Evolutionary conservation across 1,284 basidiomycete genomes (phyloP).

Genomic region (Cutaneotrichosporon cutaneum): DNA sequence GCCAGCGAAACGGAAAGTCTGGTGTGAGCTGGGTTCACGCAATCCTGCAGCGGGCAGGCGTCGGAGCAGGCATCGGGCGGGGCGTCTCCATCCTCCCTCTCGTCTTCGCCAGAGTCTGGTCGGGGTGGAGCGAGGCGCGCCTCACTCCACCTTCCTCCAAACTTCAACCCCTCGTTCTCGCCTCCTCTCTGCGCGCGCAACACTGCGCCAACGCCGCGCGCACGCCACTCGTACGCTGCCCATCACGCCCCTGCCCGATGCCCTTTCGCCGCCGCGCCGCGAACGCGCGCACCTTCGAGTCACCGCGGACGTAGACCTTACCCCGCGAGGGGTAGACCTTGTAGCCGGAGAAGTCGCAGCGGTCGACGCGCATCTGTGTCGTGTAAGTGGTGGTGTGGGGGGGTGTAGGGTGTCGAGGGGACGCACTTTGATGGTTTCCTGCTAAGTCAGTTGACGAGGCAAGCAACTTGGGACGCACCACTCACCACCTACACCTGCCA

Average conservation of each 20-base stretch:
- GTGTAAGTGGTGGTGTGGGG: slow-evolving; percentile 9
- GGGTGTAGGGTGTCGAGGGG: background rate
- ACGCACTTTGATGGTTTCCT: slow-evolving; percentile 12
- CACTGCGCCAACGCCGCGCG: too few relatives aligned
- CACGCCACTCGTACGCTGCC: background rate
- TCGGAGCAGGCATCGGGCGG: background rate
- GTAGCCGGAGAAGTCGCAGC: slow-evolving; percentile 93
- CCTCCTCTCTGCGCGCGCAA: background rate
- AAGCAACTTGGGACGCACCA: slow-evolving; percentile 3
- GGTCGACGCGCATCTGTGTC: slow-evolving; percentile 80
- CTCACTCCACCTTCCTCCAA: background rate
- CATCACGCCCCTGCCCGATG: background rate
- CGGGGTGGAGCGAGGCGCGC: background rate
- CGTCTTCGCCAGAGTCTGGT: slow-evolving; percentile 6
- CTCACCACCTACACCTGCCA: background rate
- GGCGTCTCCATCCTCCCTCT: background rate
- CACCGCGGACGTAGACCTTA: slow-evolving; percentile 90
- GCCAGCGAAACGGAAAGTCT: slow-evolving; percentile 89
- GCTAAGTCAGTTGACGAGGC: slow-evolving; percentile 11
- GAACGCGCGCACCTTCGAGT: slow-evolving; percentile 74
- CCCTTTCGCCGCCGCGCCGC: slow-evolving; percentile 4
- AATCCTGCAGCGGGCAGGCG: background rate
- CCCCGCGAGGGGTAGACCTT: slow-evolving; percentile 97
- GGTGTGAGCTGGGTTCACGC: slow-evolving; percentile 16
- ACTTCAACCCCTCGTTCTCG: background rate